These are phyloP conservation scores for Apiospora phragmitis DNA, from an alignment of 2,329 filamentous ascomycete genomes.

Conservation along the genomic window DNA sequence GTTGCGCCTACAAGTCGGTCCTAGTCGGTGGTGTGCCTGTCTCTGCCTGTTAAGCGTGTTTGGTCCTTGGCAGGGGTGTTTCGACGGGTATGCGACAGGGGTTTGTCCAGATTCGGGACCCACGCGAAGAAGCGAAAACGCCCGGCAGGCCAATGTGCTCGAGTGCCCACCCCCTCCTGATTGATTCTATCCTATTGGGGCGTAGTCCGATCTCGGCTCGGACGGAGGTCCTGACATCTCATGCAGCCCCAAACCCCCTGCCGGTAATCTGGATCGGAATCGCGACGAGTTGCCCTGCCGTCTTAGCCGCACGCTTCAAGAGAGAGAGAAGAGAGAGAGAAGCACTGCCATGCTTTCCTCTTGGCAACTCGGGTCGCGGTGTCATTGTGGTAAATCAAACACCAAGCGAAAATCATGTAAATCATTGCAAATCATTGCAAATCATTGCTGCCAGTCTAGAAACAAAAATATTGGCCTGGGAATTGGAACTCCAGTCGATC, in stretches of 20 bases:
- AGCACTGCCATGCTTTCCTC: not conserved
- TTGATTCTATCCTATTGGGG: not conserved
- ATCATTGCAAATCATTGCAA: not conserved
- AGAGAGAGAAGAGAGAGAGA: not conserved
- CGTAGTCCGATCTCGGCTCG: not conserved
- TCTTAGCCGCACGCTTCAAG: not conserved
- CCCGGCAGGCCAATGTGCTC: too few relatives aligned
- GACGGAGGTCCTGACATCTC: not conserved
- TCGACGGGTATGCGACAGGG: slow-evolving; percentile 6
- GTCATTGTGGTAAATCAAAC: not conserved
- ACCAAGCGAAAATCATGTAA: slow-evolving; percentile 1
- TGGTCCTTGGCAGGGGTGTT: not conserved
- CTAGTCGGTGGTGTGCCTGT: not conserved
- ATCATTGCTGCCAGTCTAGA: not conserved
- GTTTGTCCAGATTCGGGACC: not conserved
- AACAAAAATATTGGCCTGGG: not conserved
- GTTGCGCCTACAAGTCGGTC: not conserved
- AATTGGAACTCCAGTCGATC: not conserved
- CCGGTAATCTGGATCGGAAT: not conserved
- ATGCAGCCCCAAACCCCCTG: slow-evolving; percentile 1
- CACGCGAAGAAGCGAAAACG: not conserved
- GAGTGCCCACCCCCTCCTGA: not conserved
- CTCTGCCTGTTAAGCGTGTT: not conserved
- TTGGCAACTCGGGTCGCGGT: not conserved
- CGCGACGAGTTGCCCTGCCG: slow-evolving; percentile 1